Evolutionary conservation across 257 asterid genomes (phyloP).

Genomic region (Petrea volubilis): DNA sequence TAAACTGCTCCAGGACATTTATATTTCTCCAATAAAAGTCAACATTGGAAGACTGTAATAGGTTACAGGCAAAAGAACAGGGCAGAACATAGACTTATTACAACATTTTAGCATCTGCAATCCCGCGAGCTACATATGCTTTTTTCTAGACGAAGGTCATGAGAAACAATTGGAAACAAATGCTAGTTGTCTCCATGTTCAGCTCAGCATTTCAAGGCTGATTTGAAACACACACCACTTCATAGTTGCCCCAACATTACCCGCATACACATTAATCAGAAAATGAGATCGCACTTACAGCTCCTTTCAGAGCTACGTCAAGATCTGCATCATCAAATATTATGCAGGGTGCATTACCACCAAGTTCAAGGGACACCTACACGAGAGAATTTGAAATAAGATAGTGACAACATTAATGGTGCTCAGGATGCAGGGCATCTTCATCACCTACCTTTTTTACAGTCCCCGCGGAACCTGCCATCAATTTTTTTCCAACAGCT

Average conservation of each 20-base stretch:
- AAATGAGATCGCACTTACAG: conserved; percentile 51
- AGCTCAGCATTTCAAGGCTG: conserved; percentile 11
- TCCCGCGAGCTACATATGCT: background rate
- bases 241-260: conserved; percentile 5
- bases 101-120: background rate
- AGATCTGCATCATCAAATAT: conserved; percentile 96
- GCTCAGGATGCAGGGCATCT: conserved; percentile 26
- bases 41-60: background rate
- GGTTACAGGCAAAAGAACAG: background rate
- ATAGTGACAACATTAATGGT: conserved; percentile 9
- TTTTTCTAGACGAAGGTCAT: background rate
- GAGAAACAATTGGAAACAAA: background rate
- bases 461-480: conserved; percentile 94
- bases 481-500: conserved; percentile 88
- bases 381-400: conserved; percentile 18
- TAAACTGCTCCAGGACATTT: background rate
- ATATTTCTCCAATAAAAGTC: background rate
- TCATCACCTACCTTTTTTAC: conserved; percentile 72
- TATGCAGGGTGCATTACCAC: conserved; percentile 99
- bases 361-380: conserved; percentile 96
- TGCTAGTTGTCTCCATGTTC: conserved; percentile 4
- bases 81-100: background rate
- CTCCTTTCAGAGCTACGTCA: conserved; percentile 92
- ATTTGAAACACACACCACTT: conserved; percentile 2
- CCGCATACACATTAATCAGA: conserved; percentile 1